Evolutionary conservation across 495 filamentous ascomycete genomes (phyloP), one percentile per base, ranked within the genome.

Genomic region (Sphaerosporella brunnea): DNA sequence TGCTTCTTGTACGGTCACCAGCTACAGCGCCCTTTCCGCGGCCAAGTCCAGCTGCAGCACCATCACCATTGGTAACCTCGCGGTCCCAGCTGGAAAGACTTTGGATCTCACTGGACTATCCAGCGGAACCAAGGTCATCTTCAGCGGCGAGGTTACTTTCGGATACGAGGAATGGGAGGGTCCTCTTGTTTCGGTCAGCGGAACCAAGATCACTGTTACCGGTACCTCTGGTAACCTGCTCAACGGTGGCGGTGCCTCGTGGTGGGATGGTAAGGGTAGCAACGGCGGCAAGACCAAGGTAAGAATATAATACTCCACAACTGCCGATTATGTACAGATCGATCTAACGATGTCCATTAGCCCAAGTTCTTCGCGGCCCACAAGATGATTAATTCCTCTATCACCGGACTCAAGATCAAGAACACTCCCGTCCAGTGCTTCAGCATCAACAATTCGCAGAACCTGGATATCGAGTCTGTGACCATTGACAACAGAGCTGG

Each of bases 391-490:
- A 36, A 50, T 0, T 70, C 68, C 2, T 42, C 59, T 4, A 68
- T 72, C 37, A 56, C 57, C 13, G 59, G 62, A 24, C 35, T 71
- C 16, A 53, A 62, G 21, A 62, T 71, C 46, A 50, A 64, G 38
- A 77, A 81, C 60, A 70, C 72, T 18, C 78, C 77, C 0, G 72
- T 80, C 4, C 77, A 81, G 48, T 66, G 62, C 19, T 71, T 81
- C 58, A 70, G 65, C 49, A 71, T 81, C 45, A 68, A 73, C 59
- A 60, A 63, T 4, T 59, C 62, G 1, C 61, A 63, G n/a, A 66
- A 70, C 35, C 60, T 78, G 10, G 65, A 64, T 1, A 39, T 82
- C 16, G 56, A 58, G 32, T 51, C 61, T 21, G 66, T 79, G 50
- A 75, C 70, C 3, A 69, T 80, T 50, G 72, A 80, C 47, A 75